phyloP scores from a whole-genome alignment of 148 eudicot genomes.

The Rhododendron griersonianum region DNA sequence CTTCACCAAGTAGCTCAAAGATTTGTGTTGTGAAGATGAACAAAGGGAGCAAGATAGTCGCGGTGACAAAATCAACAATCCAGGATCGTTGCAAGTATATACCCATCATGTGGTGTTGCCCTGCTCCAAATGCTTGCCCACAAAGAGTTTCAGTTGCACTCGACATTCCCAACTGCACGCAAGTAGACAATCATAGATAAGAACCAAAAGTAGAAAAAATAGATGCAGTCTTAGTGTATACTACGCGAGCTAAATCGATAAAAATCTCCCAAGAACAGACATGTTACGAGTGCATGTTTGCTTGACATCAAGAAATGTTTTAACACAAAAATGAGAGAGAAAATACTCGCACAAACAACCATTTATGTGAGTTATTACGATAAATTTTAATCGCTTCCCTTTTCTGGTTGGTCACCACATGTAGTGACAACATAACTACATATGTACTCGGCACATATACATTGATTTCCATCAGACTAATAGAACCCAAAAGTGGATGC shows the following conservation, averaged over 20 bases:
- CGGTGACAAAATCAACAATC: slow-evolving; percentile 43
- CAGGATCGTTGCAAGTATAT: slow-evolving; percentile 67
- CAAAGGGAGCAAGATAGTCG: slow-evolving; percentile 43
- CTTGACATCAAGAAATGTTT: neutral
- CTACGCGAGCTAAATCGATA: neutral
- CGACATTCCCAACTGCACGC: slow-evolving; percentile 62
- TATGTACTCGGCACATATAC: neutral
- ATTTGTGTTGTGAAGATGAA: slow-evolving; percentile 48
- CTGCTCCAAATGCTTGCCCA: slow-evolving; percentile 77
- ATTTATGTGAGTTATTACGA: neutral
- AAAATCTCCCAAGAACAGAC: neutral
- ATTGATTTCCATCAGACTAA: neutral
- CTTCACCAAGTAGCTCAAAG: slow-evolving; percentile 42
- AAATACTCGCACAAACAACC: neutral
- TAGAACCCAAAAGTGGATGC: neutral
- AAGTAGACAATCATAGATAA: neutral
- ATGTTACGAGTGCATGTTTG: neutral
- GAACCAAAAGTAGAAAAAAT: neutral
- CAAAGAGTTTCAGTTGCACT: slow-evolving; percentile 70
- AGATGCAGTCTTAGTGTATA: neutral
- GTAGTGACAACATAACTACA: neutral
- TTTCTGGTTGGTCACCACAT: neutral
- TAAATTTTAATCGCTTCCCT: neutral
- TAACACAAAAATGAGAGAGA: neutral
- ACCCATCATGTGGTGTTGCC: slow-evolving; percentile 66